A percentile compares a stretch with the other conserved stretches of the same genome.
Evolutionary conservation across 202 grass and related monocot genomes (phyloP).

Genomic region (Setaria viridis): DNA sequence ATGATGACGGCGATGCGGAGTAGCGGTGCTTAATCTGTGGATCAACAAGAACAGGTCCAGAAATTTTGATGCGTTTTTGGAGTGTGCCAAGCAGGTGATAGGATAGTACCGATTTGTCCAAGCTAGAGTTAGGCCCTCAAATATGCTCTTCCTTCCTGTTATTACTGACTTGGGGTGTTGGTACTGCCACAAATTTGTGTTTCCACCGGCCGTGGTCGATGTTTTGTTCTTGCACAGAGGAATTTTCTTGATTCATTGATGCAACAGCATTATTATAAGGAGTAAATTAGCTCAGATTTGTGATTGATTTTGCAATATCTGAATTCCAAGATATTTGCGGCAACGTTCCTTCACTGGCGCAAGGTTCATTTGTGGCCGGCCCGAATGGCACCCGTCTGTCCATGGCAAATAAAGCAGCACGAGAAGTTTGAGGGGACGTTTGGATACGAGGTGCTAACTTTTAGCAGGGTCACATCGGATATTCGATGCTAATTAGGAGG

Average conservation of each 20-base stretch:
- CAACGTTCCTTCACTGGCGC: not conserved
- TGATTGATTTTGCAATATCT: not conserved
- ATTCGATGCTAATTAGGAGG: too few species aligned
- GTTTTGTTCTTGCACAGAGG: slow-evolving; percentile 2
- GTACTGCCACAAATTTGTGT: slow-evolving; percentile 36
- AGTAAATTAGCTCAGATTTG: slow-evolving; percentile 16
- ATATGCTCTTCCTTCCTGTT: slow-evolving; percentile 35
- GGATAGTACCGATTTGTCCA: slow-evolving; percentile 29
- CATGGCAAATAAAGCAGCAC: not conserved
- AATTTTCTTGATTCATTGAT: slow-evolving; percentile 32
- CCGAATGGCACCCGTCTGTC: not conserved
- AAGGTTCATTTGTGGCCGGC: not conserved
- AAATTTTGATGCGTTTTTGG: slow-evolving; percentile 65
- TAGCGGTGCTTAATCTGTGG: slow-evolving; percentile 39
- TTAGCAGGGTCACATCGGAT: too few species aligned
- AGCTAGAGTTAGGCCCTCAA: slow-evolving; percentile 41
- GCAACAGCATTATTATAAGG: slow-evolving; percentile 18
- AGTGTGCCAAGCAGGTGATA: slow-evolving; percentile 44
- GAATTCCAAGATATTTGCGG: not conserved
- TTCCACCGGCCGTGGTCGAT: not conserved
- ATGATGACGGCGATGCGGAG: slow-evolving; percentile 43
- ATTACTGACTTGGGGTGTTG: slow-evolving; percentile 41
- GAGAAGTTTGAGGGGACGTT: too few species aligned
- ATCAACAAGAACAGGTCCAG: slow-evolving; percentile 45
- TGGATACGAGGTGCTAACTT: too few species aligned